Evolutionary conservation across 441 rosid species (phyloP), one percentile per base, ranked within the genome.

Genomic region (Brassica balearica): DNA sequence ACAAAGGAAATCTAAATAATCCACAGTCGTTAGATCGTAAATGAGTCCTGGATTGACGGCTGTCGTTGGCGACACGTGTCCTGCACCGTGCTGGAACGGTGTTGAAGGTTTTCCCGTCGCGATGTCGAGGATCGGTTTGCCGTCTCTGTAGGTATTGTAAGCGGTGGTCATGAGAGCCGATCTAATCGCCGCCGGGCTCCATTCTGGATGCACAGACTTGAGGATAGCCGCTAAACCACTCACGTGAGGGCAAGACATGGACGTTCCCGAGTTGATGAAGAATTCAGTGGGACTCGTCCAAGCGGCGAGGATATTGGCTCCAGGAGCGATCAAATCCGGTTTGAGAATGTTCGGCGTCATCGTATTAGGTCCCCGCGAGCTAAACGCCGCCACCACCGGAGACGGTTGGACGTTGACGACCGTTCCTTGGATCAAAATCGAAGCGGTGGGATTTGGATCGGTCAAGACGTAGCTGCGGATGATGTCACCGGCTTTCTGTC

Each of bases 321-420:
- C 59, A 0, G 59, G 59, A 15, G 59, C 59, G 4, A 53, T 53
- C 59, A 53, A 53, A 1, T 53, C 59, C 1, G 59, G 59, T 15
- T 53, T 53, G 20, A 53, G 59, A 53, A 53, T 53, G 59, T 15
- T 53, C 0, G 12, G 84, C 73, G 72, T 60, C 72, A 38, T 62
- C 70, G 11, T 53, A 0, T 53, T 53, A 53, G 59, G 59, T 53
- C 59, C 94, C 19, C 94, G 82, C 0, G 94, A 90, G 72, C 94
- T 90, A 48, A 90, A 90, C 1, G 92, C 92, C 0, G 92, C 90
- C 6, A 88, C 85, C 14, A 88, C 89, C 0, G 94, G 94, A 38
- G 92, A 86, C 0, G 59, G 59, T 4, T 53, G 4, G 59, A 53
- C 59, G 22, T 53, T 53, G 59, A 53, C 9, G 19, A 2, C 59